A percentile compares a stretch with the other conserved stretches of the same genome.
These are phyloP conservation scores for Stagonosporopsis tanaceti DNA, from an alignment of 2,329 filamentous ascomycete genomes.

Conservation along the genomic window DNA sequence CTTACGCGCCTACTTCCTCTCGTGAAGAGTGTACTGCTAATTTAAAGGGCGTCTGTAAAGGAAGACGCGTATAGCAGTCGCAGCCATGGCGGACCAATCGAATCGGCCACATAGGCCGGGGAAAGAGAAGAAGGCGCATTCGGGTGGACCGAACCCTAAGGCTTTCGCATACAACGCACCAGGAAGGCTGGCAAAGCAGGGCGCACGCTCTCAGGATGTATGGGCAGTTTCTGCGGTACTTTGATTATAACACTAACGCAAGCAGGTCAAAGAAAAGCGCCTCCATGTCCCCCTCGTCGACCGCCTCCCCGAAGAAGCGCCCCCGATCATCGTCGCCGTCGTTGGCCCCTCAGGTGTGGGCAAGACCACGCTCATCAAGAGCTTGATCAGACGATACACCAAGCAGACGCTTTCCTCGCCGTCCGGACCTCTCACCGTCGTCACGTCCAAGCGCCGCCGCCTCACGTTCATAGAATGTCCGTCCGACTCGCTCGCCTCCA, in stretches of 20 bases:
- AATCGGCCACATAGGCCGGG: constrained; percentile 86
- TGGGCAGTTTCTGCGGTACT: constrained; percentile 20
- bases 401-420: constrained; percentile 94
- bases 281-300: constrained; percentile 97
- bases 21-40: background rate
- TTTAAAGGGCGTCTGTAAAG: constrained; percentile 1
- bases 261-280: constrained; percentile 89
- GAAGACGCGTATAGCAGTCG: constrained; percentile 8
- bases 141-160: constrained; percentile 81
- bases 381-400: constrained; percentile 89
- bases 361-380: constrained; percentile 96
- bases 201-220: constrained; percentile 76
- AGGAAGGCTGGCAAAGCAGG: constrained; percentile 79
- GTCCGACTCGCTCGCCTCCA: constrained; percentile 89
- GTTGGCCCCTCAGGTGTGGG: constrained; percentile 93
- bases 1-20: constrained; percentile 6
- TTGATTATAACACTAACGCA: constrained; percentile 6
- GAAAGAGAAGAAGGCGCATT: constrained; percentile 86
- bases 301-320: constrained; percentile 92
- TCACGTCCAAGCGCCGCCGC: constrained; percentile 93
- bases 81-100: constrained; percentile 70
- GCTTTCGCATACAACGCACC: constrained; percentile 87
- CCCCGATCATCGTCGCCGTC: constrained; percentile 89
- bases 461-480: constrained; percentile 97
- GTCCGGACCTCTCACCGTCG: constrained; percentile 90